Base-by-base conservation (phyloP, 176 grass and related monocot genomes). In the Zoysia pacifica region DNA sequence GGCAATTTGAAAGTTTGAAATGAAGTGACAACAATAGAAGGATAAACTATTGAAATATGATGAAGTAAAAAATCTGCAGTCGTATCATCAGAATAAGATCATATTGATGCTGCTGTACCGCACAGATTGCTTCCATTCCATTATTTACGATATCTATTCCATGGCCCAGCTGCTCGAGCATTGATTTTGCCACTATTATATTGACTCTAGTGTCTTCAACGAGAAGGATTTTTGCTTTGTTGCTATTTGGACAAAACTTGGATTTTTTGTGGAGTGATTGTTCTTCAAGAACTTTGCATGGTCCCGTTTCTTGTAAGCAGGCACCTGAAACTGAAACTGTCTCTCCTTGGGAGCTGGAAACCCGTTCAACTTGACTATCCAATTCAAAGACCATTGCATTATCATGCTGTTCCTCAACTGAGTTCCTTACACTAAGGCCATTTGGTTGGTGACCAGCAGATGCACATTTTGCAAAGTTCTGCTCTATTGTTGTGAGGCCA, bases 181-280 rank as follows among this genome's bases (percentile, higher is more conserved):
- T 97, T 76, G 89, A 91, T 89, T 90, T 90, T 40, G 91, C 94
- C 62, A 97, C 94, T 50, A 97, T 92, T 88, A 94, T 88, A 74
- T 94, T 97, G 80, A 97, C 85, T 68, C 67, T 87, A 74, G 94
- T 94, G 88, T 97, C 94, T 83, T 97, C 94, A 49, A 97, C 94
- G 53, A 97, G 89, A 70, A 97, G 92, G 80, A 97, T 93, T 66
- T 77, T 88, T 47, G 73, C 62, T 69, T 87, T 80, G 47, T 47
- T 85, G 50, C 65, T 41, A 51, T 46, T 59, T 69, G 79, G 67
- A 56, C 80, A 71, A 70, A 85, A 77, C 75, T 88, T 87, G 19
- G 87, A 87, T 80, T 83, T 90, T 66, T 79, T 83, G 76, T 80
- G 61, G 71, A 78, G 62, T 75, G 78, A 84, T 6, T 71, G 77